Evolutionary conservation across 2,329 filamentous ascomycete genomes (phyloP).

Genomic region (Fusarium tanahbumbuense): DNA sequence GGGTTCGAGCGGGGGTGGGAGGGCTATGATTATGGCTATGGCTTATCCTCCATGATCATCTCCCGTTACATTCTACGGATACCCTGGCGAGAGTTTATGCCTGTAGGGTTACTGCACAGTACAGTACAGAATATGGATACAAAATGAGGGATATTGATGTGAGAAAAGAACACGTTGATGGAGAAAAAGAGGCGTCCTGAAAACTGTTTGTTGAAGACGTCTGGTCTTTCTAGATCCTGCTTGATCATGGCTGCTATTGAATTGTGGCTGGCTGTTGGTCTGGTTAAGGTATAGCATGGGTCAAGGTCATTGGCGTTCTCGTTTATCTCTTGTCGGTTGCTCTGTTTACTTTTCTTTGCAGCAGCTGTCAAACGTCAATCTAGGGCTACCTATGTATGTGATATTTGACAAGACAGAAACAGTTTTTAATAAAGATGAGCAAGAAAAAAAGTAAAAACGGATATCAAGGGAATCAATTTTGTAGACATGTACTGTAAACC

Average conservation of each 20-base stretch:
- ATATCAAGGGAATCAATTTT: not conserved
- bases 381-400: not conserved
- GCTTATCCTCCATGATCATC: slow-evolving; percentile 11
- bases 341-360: slow-evolving; percentile 5
- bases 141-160: not conserved
- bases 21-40: not conserved
- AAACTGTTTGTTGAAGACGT: not conserved
- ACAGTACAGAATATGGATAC: not conserved
- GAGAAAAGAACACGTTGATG: slow-evolving; percentile 1
- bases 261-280: slow-evolving; percentile 38
- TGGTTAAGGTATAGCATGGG: slow-evolving; percentile 25
- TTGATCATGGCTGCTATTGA: slow-evolving; percentile 8
- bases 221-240: not conserved
- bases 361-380: slow-evolving; percentile 4
- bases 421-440: not conserved
- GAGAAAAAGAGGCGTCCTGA: slow-evolving; percentile 19
- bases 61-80: slow-evolving; percentile 18
- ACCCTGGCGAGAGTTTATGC: slow-evolving; percentile 9
- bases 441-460: not conserved
- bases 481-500: not conserved
- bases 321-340: slow-evolving; percentile 15
- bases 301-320: slow-evolving; percentile 14
- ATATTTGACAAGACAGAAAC: not conserved
- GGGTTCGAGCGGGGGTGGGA: slow-evolving; percentile 9
- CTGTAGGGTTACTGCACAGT: not conserved